A percentile compares a stretch with the other conserved stretches of the same genome.
phyloP scores from a whole-genome alignment of 176 grass and related monocot genomes.

The Panicum miliaceum region DNA sequence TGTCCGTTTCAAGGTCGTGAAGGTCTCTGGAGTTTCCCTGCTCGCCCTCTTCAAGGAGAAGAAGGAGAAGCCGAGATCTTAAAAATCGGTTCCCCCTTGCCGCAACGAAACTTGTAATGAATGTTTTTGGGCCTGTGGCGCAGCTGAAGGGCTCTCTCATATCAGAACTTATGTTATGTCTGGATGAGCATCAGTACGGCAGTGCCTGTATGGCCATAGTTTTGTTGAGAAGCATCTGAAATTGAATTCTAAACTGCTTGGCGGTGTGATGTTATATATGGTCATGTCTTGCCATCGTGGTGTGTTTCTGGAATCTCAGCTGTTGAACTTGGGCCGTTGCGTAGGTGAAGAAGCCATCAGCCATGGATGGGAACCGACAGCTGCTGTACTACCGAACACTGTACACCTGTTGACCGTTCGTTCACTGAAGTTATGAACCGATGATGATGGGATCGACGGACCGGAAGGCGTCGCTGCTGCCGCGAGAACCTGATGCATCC shows the following conservation, averaged over 20 bases:
- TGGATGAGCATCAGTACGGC: background rate
- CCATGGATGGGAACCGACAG: background rate
- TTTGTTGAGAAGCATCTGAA: conserved; percentile 31
- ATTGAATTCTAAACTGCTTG: background rate
- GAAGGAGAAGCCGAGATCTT: conserved; percentile 88
- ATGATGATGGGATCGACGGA: background rate
- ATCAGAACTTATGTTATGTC: conserved; percentile 15
- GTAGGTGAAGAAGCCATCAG: background rate
- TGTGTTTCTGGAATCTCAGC: background rate
- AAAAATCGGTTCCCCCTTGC: background rate
- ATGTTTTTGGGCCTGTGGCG: background rate
- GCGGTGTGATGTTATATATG: background rate
- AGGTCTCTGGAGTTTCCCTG: conserved; percentile 81
- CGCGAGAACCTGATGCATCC: background rate
- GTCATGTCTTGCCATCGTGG: background rate
- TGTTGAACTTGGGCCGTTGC: background rate
- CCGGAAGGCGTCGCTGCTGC: background rate
- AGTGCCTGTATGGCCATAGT: background rate
- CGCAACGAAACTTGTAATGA: background rate
- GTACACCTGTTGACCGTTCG: no score
- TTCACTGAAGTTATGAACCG: background rate
- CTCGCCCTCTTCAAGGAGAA: conserved; percentile 87
- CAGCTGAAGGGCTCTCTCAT: background rate
- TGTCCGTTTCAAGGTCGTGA: conserved; percentile 74
- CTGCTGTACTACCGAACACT: background rate